These are phyloP conservation scores for Myochromella boudieri DNA, from an alignment of 768 basidiomycete genomes.

Conservation along the genomic window DNA sequence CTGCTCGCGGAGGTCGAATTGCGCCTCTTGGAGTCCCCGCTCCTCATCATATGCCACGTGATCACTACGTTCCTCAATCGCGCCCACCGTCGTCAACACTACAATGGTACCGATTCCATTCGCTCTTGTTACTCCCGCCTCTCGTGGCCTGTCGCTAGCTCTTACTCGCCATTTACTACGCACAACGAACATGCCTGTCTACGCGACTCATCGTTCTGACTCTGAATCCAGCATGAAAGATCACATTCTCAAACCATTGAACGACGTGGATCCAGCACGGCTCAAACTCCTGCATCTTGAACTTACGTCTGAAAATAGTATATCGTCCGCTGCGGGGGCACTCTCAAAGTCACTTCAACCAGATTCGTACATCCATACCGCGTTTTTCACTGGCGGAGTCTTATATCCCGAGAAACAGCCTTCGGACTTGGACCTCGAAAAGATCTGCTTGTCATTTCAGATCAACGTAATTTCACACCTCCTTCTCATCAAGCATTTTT, in stretches of 20 bases:
- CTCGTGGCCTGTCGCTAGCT: constrained; percentile 55
- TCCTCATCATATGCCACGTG: too few species aligned
- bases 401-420: constrained; percentile 56
- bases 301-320: constrained; percentile 50
- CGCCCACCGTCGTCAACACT: too few species aligned
- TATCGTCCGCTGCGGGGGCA: constrained; percentile 43
- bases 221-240: constrained; percentile 34
- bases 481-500: constrained; percentile 62
- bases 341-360: constrained; percentile 35
- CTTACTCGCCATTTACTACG: constrained; percentile 53
- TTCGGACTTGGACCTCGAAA: constrained; percentile 41
- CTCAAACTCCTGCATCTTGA: constrained; percentile 50
- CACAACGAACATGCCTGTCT: constrained; percentile 50
- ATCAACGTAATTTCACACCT: constrained; percentile 62
- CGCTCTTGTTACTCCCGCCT: constrained; percentile 53
- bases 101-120: constrained; percentile 38
- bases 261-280: constrained; percentile 40
- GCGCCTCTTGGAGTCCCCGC: too few species aligned
- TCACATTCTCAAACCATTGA: constrained; percentile 41
- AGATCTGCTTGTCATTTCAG: constrained; percentile 46
- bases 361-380: constrained; percentile 48
- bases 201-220: constrained; percentile 50
- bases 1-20: not conserved
- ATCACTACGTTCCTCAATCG: too few species aligned
- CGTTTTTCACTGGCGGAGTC: constrained; percentile 55